Base-by-base conservation (phyloP, 1,284 basidiomycete species). In the Peniophora sp. region DNA sequence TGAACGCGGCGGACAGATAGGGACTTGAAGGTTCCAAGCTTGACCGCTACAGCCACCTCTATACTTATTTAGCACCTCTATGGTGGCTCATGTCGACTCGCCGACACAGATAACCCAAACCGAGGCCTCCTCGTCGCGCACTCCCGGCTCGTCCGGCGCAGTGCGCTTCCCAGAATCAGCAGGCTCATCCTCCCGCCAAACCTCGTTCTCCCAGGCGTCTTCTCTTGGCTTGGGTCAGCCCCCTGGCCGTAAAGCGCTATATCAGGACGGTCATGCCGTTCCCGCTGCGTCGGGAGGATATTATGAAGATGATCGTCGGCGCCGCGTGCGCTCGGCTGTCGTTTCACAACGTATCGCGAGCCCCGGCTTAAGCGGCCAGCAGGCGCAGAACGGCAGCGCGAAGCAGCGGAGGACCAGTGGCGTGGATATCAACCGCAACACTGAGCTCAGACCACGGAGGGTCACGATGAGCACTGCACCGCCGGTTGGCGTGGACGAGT, bases 11-110 rank as follows among this genome's bases (percentile, higher is more conserved):
- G 65, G 1, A 54, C 53, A 0, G 62, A 55, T 2, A 67, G 54
- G 3, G 65, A 67, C 35, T 56, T 60, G 16, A 67, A 51, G 0
- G 64, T 59, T 9, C 61, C 58, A 9, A 67, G 56, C 48, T 65
- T 67, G 27, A 32, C 27, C 12, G 27, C 27, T 12, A 32, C 27
- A 5, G 6, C 27, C 27, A 32, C 27, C 27, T 32, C 27, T 32
- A 12, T 32, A 5, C 12, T 32, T 32, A 32, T 32, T 32, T 12
- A 6, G 27, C 27, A 5, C 6, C 27, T 32, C 27, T 32, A 32
- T 32, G 27, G 27, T 32, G 27, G 27, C 27, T 32, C 27, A 32
- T 32, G 27, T 32, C 6, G 27, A 32, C 5, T 5, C 6, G 12
- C 12, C 27, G 5, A 32, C 12, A 5, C 27, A 32, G 27, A 32